Conservation (phyloP, 106 monocot genomes). For the Ottelia alismoides region DNA sequence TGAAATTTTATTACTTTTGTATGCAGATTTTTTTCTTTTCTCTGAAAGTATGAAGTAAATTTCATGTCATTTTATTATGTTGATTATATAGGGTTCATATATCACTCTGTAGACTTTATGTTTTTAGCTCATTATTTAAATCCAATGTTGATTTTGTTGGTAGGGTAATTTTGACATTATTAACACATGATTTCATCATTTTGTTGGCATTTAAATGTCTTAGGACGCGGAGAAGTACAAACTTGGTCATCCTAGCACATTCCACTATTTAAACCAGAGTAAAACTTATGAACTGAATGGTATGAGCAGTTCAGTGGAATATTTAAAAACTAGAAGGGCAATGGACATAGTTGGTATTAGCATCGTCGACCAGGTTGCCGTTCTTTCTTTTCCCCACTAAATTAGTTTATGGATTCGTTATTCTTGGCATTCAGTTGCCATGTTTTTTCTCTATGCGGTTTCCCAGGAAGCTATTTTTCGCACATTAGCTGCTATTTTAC, state of each 20-base stretch:
- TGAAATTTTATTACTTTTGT: no score
- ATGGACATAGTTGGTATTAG: constrained; percentile 31
- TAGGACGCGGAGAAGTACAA: constrained; percentile 26
- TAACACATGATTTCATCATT: no score
- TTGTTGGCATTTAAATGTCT: neutral
- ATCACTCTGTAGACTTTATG: no score
- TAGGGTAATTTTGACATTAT: no score
- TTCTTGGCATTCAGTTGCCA: neutral
- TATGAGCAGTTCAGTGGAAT: constrained; percentile 17
- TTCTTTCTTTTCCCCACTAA: no score
- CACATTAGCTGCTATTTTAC: constrained; percentile 24
- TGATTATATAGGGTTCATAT: no score
- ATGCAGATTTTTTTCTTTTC: no score
- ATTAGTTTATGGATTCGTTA: neutral
- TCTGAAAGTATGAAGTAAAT: no score
- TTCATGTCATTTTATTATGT: no score
- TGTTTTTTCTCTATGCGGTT: neutral
- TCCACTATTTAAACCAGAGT: constrained; percentile 30
- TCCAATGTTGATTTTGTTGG: no score
- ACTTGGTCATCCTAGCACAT: constrained; percentile 25
- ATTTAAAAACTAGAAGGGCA: constrained; percentile 20
- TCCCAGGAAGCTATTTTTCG: constrained; percentile 31
- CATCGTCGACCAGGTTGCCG: constrained; percentile 19
- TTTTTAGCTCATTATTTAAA: no score
- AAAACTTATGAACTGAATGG: constrained; percentile 22